phyloP scores from a whole-genome alignment of 305 asterid genomes.

The Fraxinus baroniana region DNA sequence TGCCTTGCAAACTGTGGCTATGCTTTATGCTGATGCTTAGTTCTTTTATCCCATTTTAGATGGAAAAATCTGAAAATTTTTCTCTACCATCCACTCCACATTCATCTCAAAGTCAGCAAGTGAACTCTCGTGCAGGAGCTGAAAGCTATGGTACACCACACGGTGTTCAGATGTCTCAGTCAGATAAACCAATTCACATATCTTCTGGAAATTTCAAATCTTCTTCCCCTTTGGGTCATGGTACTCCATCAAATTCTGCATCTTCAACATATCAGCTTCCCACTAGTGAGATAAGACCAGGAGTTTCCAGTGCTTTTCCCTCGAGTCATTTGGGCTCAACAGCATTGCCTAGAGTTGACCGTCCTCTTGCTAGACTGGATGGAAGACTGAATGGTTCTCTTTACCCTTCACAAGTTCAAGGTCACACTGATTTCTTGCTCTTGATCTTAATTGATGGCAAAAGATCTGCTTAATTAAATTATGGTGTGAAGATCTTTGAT shows the following conservation, averaged over 20 bases:
- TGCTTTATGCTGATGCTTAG: constrained; percentile 13
- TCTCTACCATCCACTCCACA: constrained; percentile 52
- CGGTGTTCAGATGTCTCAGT: constrained; percentile 49
- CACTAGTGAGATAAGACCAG: constrained; percentile 80
- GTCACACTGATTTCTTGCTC: constrained; percentile 37
- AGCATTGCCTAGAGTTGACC: constrained; percentile 57
- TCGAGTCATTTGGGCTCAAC: constrained; percentile 55
- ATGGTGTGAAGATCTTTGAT: constrained; percentile 9
- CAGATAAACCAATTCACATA: constrained; percentile 56
- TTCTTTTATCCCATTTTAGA: constrained; percentile 41
- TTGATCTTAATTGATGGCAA: background rate
- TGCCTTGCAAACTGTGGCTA: constrained; percentile 10
- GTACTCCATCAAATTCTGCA: constrained; percentile 39
- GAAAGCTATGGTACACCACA: constrained; percentile 50
- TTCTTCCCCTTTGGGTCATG: constrained; percentile 45
- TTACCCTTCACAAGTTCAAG: constrained; percentile 61
- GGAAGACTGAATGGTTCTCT: constrained; percentile 67
- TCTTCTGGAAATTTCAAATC: constrained; percentile 54
- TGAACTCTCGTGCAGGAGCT: constrained; percentile 44
- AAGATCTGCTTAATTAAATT: constrained; percentile 13
- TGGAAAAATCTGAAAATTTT: constrained; percentile 71
- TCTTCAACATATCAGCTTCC: constrained; percentile 85
- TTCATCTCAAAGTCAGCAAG: constrained; percentile 51
- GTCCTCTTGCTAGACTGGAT: constrained; percentile 62
- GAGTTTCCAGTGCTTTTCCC: constrained; percentile 49